Evolutionary conservation across 2,329 filamentous ascomycete genomes (phyloP).

Genomic region (Botrytis cinerea): DNA sequence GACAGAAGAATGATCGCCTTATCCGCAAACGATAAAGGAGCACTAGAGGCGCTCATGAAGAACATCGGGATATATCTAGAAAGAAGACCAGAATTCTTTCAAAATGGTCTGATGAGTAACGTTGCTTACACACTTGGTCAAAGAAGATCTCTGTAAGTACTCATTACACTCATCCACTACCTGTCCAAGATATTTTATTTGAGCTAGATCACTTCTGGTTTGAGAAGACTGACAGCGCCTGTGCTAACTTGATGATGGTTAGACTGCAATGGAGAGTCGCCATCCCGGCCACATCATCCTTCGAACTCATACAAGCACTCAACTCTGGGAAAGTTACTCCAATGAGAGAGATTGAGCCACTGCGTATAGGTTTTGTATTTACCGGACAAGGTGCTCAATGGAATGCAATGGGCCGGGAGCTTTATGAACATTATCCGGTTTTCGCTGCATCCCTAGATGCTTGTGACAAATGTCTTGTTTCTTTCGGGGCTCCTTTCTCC

Average conservation of each 20-base stretch:
- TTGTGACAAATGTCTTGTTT: slow-evolving; percentile 35
- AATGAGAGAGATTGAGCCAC: slow-evolving; percentile 32
- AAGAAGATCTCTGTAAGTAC: slow-evolving; percentile 32
- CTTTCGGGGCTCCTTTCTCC: slow-evolving; percentile 38
- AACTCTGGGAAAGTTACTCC: slow-evolving; percentile 41
- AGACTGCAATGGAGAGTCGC: slow-evolving; percentile 37
- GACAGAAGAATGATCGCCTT: slow-evolving; percentile 39
- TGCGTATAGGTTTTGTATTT: slow-evolving; percentile 28
- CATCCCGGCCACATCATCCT: slow-evolving; percentile 33
- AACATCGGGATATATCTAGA: slow-evolving; percentile 39
- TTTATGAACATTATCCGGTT: slow-evolving; percentile 38
- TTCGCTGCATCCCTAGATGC: slow-evolving; percentile 42
- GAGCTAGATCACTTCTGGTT: not conserved
- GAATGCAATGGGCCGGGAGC: slow-evolving; percentile 33
- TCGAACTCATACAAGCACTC: slow-evolving; percentile 36
- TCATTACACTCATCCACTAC: not conserved
- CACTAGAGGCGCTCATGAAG: slow-evolving; percentile 36
- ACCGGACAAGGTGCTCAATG: slow-evolving; percentile 35
- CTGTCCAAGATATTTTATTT: not conserved
- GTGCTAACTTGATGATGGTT: not conserved
- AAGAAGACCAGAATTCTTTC: slow-evolving; percentile 39
- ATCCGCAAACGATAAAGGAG: slow-evolving; percentile 37
- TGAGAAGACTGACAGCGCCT: not conserved
- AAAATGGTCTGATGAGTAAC: slow-evolving; percentile 39
- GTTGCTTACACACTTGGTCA: slow-evolving; percentile 39